Base-by-base conservation (phyloP, 345 rosid species). In the Gossypium anomalum region DNA sequence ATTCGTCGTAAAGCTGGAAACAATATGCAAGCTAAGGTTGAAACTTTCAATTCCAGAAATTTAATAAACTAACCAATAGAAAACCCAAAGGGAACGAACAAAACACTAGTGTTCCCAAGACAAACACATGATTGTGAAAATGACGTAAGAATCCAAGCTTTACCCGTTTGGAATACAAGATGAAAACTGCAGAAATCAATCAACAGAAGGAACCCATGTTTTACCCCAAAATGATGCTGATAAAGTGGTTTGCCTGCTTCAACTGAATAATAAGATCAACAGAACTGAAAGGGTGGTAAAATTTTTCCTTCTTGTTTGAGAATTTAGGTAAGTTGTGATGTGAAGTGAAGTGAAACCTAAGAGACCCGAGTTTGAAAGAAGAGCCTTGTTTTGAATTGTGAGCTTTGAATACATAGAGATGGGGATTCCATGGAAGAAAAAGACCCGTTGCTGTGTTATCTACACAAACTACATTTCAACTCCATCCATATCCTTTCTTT, bases 361-460 rank as follows among this genome's bases (percentile, higher is more conserved):
- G 25, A 16, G 14, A 77, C 79, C 69, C 74, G 74, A 66, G 29
- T 70, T 34, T 56, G 68, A 43, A 68, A 78, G 67, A 38, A 16
- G 82, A 67, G 19, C 44, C 25, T 2, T 38, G 41, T 34, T 34
- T 34, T 34, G 41, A 34, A 34, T 22, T 34, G 49, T 58, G n/a
- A 57, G 34, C 48, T 23, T 38, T 66, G 61, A 59, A 70, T 43
- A 34, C 47, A 53, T 53, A 9, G 22, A 53, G 57, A 53, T 53
- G 17, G 57, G 57, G 76, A 72, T 74, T 77, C 79, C 53, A 41
- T 11, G 22, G 60, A 66, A 62, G 62, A 78, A 44, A 49, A 49
- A 49, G 76, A 75, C 77, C 78, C 80, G 72, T 71, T 73, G 73
- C 61, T 19, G 20, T 3, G 25, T 57, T 57, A 57, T 57, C 61